Conservation (phyloP, 108 stramenopile species). For the Skeletonema grethae region DNA sequence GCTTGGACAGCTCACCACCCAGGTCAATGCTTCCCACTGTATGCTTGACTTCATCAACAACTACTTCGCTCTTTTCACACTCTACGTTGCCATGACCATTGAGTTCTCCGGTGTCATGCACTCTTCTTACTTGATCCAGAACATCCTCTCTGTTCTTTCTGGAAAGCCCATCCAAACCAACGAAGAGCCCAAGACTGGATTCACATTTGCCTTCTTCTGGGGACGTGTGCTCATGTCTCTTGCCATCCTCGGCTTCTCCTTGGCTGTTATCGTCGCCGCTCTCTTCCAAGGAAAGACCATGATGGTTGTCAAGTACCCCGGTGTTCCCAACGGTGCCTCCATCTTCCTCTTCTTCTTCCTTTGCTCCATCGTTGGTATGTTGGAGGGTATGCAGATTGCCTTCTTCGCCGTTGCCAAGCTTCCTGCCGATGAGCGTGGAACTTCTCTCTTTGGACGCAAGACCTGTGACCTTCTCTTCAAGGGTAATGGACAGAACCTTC, state of each 20-base stretch:
- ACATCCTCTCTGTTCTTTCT: slow-evolving; percentile 47
- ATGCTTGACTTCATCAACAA: slow-evolving; percentile 90
- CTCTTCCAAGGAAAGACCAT: slow-evolving; percentile 68
- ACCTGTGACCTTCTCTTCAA: slow-evolving; percentile 66
- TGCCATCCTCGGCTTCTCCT: slow-evolving; percentile 64
- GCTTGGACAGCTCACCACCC: slow-evolving; percentile 80
- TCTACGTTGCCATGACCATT: slow-evolving; percentile 59
- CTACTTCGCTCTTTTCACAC: slow-evolving; percentile 72
- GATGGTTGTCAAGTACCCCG: slow-evolving; percentile 53
- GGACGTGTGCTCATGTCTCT: slow-evolving; percentile 66
- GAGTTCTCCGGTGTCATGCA: slow-evolving; percentile 74
- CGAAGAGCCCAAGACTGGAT: slow-evolving; percentile 55
- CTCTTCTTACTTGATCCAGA: slow-evolving; percentile 60
- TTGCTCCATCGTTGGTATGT: slow-evolving; percentile 73
- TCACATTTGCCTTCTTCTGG: slow-evolving; percentile 65
- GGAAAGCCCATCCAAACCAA: slow-evolving; percentile 75
- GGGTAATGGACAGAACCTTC: slow-evolving; percentile 71
- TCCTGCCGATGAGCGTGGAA: slow-evolving; percentile 49
- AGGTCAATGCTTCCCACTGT: slow-evolving; percentile 79
- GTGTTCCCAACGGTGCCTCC: slow-evolving; percentile 37
- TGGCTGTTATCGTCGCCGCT: slow-evolving; percentile 70
- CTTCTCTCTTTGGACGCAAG: slow-evolving; percentile 47
- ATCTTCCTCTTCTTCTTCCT: slow-evolving; percentile 75
- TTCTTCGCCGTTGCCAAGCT: slow-evolving; percentile 79
- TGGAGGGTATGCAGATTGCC: slow-evolving; percentile 91